These are phyloP conservation scores for Closterium sp. DNA, from an alignment of 139 green algal genomes.

Conservation along the genomic window DNA sequence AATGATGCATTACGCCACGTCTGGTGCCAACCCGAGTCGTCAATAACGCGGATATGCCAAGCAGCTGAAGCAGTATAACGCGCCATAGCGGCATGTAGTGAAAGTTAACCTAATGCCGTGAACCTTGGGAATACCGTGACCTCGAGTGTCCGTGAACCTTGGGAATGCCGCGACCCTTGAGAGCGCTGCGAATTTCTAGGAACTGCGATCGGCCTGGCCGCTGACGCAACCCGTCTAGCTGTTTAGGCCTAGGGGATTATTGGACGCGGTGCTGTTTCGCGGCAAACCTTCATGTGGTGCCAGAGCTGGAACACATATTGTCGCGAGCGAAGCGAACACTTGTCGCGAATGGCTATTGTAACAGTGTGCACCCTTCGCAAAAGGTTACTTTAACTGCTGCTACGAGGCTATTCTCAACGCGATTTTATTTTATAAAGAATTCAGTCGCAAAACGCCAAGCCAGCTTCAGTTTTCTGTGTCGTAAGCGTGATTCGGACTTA, in stretches of 20 bases:
- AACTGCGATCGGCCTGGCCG: no score
- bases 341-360: background rate
- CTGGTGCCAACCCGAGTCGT: no score
- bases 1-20: no score
- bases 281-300: background rate
- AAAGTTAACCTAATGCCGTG: background rate
- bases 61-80: no score
- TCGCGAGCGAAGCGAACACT: background rate
- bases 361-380: background rate
- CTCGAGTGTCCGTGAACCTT: background rate
- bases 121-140: no score
- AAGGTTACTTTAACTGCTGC: background rate
- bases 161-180: background rate
- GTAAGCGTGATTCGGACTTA: background rate
- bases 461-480: background rate
- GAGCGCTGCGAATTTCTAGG: no score
- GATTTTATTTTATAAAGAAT: background rate
- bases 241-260: background rate
- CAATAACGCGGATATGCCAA: no score
- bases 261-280: background rate
- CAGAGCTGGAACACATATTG: background rate
- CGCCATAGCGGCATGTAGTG: background rate
- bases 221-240: no score
- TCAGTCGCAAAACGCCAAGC: background rate
- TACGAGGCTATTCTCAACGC: background rate